Base-by-base conservation (phyloP, 148 eudicot species). In the Simmondsia chinensis region DNA sequence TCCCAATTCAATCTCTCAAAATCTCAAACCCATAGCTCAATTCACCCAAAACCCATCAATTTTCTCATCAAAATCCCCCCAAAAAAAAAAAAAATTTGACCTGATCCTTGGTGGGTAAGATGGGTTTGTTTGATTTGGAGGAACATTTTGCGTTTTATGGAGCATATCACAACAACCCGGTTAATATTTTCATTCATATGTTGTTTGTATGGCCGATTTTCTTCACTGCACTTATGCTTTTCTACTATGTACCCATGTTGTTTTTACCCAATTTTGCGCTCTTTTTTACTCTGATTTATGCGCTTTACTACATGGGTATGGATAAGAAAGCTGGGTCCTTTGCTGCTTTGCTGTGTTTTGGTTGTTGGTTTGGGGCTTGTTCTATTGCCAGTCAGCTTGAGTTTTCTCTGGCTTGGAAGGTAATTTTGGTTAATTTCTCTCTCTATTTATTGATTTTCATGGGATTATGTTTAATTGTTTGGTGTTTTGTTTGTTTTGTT, bases 171-270 rank as follows among this genome's bases (percentile, higher is more conserved):
- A 71, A 70, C 60, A 82, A 87, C 74, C 79, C 81, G 50, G 41
- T 69, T 4, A 87, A 87, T 48, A 69, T 82, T 17, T 52, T 68
- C 11, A 75, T 87, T 1, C 96, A 87, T 43, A 76, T 82, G 81
- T 2, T 87, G 15, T 87, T 79, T 64, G 93, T 87, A 9, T 87
- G 96, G 96, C 96, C 93, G 37, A 76, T 87, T 43, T 50, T 74
- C 1, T 87, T 60, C 63, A 65, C 80, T 7, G 32, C 46, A 17
- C 54, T 73, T 15, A 61, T 82, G 58, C 65, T 79, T 12, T 50
- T 72, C 4, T 10, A 73, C 38, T 82, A 56, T 48, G 25, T 75
- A 12, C 82, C 82, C 36, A 57, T 74, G 31, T 43, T 75, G 2
- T 46, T 62, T 33, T 29, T 75, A 25, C 54, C 64, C 0, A 66